These are phyloP conservation scores for Cucurbita pepo DNA, from an alignment of 306 rosid genomes.

Conservation along the genomic window DNA sequence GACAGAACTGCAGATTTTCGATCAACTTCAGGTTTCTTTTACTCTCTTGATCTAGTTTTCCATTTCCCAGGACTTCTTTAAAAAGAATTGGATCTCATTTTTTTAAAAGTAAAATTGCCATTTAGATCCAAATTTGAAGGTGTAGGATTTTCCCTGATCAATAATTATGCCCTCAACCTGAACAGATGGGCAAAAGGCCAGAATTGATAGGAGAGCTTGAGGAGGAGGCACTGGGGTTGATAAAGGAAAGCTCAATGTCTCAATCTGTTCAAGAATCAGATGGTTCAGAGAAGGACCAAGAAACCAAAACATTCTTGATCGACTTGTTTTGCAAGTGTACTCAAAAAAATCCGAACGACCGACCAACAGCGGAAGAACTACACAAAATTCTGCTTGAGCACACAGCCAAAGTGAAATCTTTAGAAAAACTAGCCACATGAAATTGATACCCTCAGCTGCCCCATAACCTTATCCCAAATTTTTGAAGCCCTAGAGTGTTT, in stretches of 20 bases:
- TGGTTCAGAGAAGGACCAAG: constrained; percentile 24
- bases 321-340: constrained; percentile 63
- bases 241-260: constrained; percentile 34
- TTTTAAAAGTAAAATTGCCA: neutral
- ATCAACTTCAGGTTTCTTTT: constrained; percentile 43
- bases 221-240: constrained; percentile 43
- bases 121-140: neutral
- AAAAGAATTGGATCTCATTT: neutral
- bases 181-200: constrained; percentile 58
- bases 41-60: neutral
- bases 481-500: constrained; percentile 18
- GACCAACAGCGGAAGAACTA: constrained; percentile 65
- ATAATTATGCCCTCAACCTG: neutral
- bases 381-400: constrained; percentile 32
- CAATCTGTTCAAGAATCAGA: constrained; percentile 39
- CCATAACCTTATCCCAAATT: constrained; percentile 1
- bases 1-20: constrained; percentile 41
- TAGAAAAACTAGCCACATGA: constrained; percentile 17
- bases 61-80: neutral
- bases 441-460: neutral
- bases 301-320: constrained; percentile 35
- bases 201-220: constrained; percentile 38
- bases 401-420: constrained; percentile 13
- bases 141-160: neutral
- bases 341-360: constrained; percentile 40